phyloP scores from a whole-genome alignment of 352 stramenopile species.

The Phytophthora pisi region DNA sequence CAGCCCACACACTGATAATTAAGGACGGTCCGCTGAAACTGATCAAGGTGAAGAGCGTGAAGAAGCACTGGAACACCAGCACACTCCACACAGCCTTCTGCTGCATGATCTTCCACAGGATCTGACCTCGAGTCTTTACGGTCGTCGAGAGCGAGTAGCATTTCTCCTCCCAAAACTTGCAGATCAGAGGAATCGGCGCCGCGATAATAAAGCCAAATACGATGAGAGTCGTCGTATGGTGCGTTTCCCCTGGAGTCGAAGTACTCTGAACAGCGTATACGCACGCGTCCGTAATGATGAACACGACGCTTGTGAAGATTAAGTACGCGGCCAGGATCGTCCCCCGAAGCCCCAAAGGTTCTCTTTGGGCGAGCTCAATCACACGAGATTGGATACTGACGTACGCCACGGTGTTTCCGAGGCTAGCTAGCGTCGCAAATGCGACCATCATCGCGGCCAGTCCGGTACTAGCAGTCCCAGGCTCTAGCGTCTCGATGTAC shows the following conservation, averaged over 20 bases:
- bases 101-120: conserved; percentile 60
- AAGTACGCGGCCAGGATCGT: conserved; percentile 48
- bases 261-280: conserved; percentile 12
- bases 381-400: conserved; percentile 46
- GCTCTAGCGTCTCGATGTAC: conserved; percentile 21
- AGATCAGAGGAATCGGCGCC: conserved; percentile 39
- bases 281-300: conserved; percentile 19
- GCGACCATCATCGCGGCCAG: conserved; percentile 29
- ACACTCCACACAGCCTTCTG: conserved; percentile 59
- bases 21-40: conserved; percentile 33
- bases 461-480: conserved; percentile 6
- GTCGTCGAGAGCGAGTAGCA: conserved; percentile 45
- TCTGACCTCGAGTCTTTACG: conserved; percentile 43
- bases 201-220: conserved; percentile 38
- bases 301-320: conserved; percentile 36
- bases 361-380: conserved; percentile 49
- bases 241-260: conserved; percentile 3
- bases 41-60: conserved; percentile 47
- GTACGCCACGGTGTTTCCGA: conserved; percentile 43
- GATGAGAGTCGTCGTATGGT: conserved; percentile 28
- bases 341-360: conserved; percentile 41
- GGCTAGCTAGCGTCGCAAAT: conserved; percentile 29
- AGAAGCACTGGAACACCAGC: conserved; percentile 48
- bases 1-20: conserved; percentile 37
- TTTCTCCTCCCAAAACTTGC: conserved; percentile 49